These are phyloP conservation scores for Bassia scoparia DNA, from an alignment of 148 eudicot species.

Conservation along the genomic window DNA sequence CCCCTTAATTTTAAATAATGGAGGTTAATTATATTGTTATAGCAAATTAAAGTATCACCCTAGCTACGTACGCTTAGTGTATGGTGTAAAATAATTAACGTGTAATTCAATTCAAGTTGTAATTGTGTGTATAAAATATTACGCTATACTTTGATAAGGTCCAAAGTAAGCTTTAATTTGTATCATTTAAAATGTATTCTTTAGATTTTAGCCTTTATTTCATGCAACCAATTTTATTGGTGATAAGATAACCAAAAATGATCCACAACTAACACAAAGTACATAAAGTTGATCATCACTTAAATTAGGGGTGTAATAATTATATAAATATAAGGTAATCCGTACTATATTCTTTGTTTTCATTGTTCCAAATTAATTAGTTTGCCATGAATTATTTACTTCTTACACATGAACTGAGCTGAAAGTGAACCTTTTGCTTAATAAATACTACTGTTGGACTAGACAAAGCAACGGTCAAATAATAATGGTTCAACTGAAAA, in stretches of 20 bases:
- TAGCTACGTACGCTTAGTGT: background rate
- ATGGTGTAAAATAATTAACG: background rate
- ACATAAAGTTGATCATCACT: too few species aligned
- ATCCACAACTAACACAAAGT: background rate
- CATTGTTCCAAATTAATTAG: background rate
- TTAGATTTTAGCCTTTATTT: slow-evolving; percentile 8
- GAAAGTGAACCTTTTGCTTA: background rate
- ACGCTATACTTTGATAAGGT: slow-evolving; percentile 1
- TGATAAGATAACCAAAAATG: background rate
- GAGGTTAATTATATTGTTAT: background rate
- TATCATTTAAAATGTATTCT: slow-evolving; percentile 20
- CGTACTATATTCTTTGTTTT: background rate
- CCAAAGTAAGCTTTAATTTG: slow-evolving; percentile 24
- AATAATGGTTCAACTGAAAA: slow-evolving; percentile 14
- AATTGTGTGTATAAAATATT: background rate
- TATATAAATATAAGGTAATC: too few species aligned
- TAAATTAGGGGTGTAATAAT: too few species aligned
- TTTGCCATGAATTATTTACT: too few species aligned
- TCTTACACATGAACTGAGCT: slow-evolving; percentile 9
- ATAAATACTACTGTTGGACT: background rate
- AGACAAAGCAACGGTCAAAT: slow-evolving; percentile 39
- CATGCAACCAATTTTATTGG: background rate
- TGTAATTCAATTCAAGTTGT: background rate
- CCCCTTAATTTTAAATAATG: background rate
- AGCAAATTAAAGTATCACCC: background rate